Conservation (phyloP, 805 yeast species). For the Candida railenensis region DNA sequence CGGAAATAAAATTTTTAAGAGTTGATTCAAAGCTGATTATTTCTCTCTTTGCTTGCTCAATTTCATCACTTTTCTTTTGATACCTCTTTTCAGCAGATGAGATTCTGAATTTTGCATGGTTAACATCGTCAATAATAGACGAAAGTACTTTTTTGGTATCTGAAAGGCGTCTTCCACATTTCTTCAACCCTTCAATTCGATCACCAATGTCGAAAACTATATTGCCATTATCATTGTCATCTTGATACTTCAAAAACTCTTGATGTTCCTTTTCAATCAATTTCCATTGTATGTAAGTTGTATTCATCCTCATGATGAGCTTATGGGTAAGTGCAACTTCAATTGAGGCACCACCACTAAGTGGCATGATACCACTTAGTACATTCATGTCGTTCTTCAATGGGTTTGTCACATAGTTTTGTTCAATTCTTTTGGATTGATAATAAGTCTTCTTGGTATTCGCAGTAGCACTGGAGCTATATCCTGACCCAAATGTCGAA, state of each 20-base stretch:
- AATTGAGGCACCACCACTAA: slow-evolving; percentile 19
- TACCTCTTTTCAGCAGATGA: slow-evolving; percentile 30
- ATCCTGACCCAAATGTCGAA: not conserved
- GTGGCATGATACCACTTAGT: slow-evolving; percentile 49
- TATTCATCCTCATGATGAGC: slow-evolving; percentile 55
- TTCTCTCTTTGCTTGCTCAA: slow-evolving; percentile 19
- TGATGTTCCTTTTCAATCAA: slow-evolving; percentile 43
- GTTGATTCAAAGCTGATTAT: slow-evolving; percentile 28
- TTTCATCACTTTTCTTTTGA: slow-evolving; percentile 30
- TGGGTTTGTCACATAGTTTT: slow-evolving; percentile 71
- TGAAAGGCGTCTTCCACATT: slow-evolving; percentile 42
- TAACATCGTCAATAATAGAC: slow-evolving; percentile 46
- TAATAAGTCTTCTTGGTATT: slow-evolving; percentile 41
- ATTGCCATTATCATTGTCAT: slow-evolving; percentile 13
- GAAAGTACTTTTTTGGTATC: slow-evolving; percentile 45
- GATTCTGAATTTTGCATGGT: slow-evolving; percentile 36
- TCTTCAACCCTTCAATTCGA: not conserved
- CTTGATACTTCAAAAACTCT: slow-evolving; percentile 28
- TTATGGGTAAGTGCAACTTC: slow-evolving; percentile 59
- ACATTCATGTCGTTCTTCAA: slow-evolving; percentile 48
- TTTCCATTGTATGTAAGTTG: slow-evolving; percentile 42
- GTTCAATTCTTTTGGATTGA: slow-evolving; percentile 58
- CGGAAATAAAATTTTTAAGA: slow-evolving; percentile 21
- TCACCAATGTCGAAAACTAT: not conserved
- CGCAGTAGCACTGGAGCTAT: not conserved